phyloP scores from a whole-genome alignment of 805 yeast species.

The Schizosaccharomyces japonicus region DNA sequence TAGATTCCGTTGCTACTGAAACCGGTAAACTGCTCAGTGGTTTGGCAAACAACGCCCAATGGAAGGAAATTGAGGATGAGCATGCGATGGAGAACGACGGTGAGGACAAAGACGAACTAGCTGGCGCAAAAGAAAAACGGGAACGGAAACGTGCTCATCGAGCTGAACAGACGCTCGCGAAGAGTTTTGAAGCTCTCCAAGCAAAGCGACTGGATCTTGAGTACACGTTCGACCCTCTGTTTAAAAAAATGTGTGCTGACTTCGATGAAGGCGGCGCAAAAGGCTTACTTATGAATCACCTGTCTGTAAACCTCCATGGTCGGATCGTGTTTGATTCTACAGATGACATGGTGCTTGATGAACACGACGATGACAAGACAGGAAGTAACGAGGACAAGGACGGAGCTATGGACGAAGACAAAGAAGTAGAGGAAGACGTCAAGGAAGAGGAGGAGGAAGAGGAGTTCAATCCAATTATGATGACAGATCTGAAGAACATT shows the following conservation, averaged over 20 bases:
- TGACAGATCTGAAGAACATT: conserved; percentile 7
- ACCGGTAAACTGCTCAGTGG: conserved; percentile 70
- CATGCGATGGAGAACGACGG: conserved; percentile 10
- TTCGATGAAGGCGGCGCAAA: conserved; percentile 23
- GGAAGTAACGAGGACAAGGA: conserved; percentile 12
- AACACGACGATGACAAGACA: conserved; percentile 5
- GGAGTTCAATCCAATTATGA: conserved; percentile 6
- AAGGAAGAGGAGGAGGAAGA: conserved; percentile 14
- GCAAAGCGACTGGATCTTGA: conserved; percentile 18
- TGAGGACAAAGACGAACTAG: conserved; percentile 12
- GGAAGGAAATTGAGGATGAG: conserved; percentile 10
- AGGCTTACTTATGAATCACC: conserved; percentile 25
- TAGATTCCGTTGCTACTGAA: conserved; percentile 76
- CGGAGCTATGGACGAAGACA: conserved; percentile 11
- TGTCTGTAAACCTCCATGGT: conserved; percentile 26
- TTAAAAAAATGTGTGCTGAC: conserved; percentile 22
- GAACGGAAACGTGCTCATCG: conserved; percentile 8
- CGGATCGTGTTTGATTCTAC: conserved; percentile 52
- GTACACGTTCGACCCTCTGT: conserved; percentile 20
- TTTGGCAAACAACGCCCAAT: conserved; percentile 21
- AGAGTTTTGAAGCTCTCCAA: conserved; percentile 14
- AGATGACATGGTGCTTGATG: conserved; percentile 7
- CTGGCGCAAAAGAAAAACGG: conserved; percentile 8
- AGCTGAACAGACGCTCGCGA: conserved; percentile 15
- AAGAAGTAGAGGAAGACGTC: conserved; percentile 9